A percentile compares a stretch with the other conserved stretches of the same genome.
Evolutionary conservation across 768 basidiomycete species (phyloP).

Genomic region (Lactarius tabidus): DNA sequence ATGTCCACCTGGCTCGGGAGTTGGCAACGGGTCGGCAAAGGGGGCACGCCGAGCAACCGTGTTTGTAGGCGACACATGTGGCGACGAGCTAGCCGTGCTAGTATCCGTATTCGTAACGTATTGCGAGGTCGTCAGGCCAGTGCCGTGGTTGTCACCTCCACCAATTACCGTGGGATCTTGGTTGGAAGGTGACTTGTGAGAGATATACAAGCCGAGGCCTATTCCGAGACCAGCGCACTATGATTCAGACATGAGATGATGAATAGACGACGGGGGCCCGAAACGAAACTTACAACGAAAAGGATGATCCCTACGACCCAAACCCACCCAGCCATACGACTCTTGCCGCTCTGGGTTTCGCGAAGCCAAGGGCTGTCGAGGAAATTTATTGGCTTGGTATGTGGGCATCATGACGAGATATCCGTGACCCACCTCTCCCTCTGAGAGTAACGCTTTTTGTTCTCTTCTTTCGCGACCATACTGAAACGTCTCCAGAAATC

Average conservation of each 20-base stretch:
- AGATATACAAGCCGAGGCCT: constrained; percentile 55
- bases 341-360: constrained; percentile 53
- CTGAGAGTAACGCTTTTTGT: constrained; percentile 35
- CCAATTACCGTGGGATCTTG: constrained; percentile 59
- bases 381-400: not conserved
- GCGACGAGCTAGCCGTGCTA: constrained; percentile 25
- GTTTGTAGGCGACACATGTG: constrained; percentile 57
- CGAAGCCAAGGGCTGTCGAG: constrained; percentile 56
- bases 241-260: not conserved
- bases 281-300: constrained; percentile 43
- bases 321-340: constrained; percentile 60
- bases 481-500: constrained; percentile 87
- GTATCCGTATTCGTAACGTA: constrained; percentile 24
- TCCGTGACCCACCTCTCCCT: constrained; percentile 41
- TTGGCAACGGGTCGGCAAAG: constrained; percentile 27
- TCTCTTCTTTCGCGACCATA: constrained; percentile 72
- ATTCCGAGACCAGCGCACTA: constrained; percentile 53
- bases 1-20: constrained; percentile 13
- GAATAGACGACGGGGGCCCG: not conserved
- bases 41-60: constrained; percentile 46
- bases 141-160: constrained; percentile 48
- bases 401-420: not conserved
- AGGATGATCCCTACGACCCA: constrained; percentile 64
- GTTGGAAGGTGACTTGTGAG: constrained; percentile 48
- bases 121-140: constrained; percentile 21